Conservation (phyloP, 257 asterid species). For the Przewalskia tangutica region DNA sequence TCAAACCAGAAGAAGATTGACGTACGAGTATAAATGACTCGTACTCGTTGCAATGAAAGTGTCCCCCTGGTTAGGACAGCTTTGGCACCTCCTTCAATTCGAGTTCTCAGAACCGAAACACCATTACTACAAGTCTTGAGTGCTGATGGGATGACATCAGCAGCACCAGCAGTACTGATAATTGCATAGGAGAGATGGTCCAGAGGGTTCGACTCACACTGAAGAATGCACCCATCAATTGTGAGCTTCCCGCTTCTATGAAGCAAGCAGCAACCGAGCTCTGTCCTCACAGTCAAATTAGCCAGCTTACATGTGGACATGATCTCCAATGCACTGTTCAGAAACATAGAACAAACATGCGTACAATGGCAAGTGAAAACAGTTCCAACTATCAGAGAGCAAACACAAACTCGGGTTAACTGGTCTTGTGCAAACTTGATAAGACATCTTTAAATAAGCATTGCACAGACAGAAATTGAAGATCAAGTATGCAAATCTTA, state of each 20-base stretch:
- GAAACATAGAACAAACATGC: constrained; percentile 8
- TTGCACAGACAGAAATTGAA: background rate
- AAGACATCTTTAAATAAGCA: background rate
- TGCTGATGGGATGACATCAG: constrained; percentile 27
- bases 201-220: constrained; percentile 79
- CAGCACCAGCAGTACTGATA: constrained; percentile 62
- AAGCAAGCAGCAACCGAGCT: constrained; percentile 94
- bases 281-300: constrained; percentile 87
- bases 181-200: constrained; percentile 95
- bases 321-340: constrained; percentile 78
- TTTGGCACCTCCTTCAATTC: constrained; percentile 95
- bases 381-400: background rate
- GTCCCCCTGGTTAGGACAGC: constrained; percentile 85
- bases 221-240: constrained; percentile 82
- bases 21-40: constrained; percentile 70
- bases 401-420: background rate
- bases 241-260: constrained; percentile 91
- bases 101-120: constrained; percentile 64
- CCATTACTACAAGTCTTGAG: constrained; percentile 27
- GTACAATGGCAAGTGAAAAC: background rate
- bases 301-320: constrained; percentile 79
- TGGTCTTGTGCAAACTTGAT: background rate
- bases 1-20: constrained; percentile 82
- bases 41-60: constrained; percentile 69
- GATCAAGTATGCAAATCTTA: background rate